Conservation (phyloP, 1,284 basidiomycete genomes). For the Phlebopus sp. region DNA sequence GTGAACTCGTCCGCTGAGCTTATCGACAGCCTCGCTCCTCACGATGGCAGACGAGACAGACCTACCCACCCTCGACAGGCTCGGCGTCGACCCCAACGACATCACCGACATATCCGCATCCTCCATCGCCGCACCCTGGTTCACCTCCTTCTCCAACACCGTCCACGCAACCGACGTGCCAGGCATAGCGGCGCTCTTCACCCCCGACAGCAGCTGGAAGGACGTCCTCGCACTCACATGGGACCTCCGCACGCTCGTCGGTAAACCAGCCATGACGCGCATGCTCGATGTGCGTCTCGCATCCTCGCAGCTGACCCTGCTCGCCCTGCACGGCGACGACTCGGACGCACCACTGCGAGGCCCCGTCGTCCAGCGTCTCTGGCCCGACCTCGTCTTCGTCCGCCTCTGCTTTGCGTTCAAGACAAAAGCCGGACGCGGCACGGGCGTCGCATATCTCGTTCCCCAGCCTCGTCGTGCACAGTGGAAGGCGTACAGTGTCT, state of each 20-base stretch:
- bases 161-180: slow-evolving; percentile 36
- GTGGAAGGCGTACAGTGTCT: slow-evolving; percentile 61
- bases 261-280: slow-evolving; percentile 36
- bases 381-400: slow-evolving; percentile 59
- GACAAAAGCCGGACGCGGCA: slow-evolving; percentile 46
- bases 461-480: slow-evolving; percentile 39
- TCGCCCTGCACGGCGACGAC: slow-evolving; percentile 41
- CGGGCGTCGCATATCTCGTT: slow-evolving; percentile 54
- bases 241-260: slow-evolving; percentile 63
- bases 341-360: slow-evolving; percentile 26
- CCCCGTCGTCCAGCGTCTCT: slow-evolving; percentile 41
- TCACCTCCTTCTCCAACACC: slow-evolving; percentile 39
- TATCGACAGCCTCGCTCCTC: neutral
- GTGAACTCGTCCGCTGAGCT: no score
- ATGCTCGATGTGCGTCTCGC: slow-evolving; percentile 49
- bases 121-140: slow-evolving; percentile 44
- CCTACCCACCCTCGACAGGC: slow-evolving; percentile 47
- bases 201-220: slow-evolving; percentile 51
- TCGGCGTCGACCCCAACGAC: slow-evolving; percentile 31
- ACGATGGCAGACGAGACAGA: slow-evolving; percentile 1
- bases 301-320: slow-evolving; percentile 33
- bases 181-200: slow-evolving; percentile 38
- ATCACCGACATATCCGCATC: slow-evolving; percentile 37
- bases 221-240: slow-evolving; percentile 64
- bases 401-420: slow-evolving; percentile 58